Conservation (phyloP, 2,329 filamentous ascomycete genomes). For the Colletotrichum sp. region DNA sequence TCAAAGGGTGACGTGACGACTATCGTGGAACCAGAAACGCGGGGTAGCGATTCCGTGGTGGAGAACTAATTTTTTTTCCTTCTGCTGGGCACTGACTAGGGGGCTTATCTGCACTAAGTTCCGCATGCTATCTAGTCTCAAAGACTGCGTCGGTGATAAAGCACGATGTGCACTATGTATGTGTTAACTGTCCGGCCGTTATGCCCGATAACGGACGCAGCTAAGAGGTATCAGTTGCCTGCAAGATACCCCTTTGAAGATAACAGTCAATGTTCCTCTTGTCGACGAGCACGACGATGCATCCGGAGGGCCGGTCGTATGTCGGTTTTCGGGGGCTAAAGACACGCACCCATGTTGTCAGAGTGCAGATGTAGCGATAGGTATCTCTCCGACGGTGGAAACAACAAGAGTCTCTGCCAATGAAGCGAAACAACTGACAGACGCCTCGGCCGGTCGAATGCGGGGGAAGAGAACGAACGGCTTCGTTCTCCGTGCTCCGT, state of each 20-base stretch:
- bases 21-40: not conserved
- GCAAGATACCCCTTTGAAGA: not conserved
- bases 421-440: not conserved
- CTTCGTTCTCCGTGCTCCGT: not conserved
- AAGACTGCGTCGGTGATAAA: not conserved
- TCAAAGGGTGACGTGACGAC: not conserved
- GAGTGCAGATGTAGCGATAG: not conserved
- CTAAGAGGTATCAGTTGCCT: not conserved
- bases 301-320: not conserved
- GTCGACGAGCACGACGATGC: not conserved
- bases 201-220: not conserved
- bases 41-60: not conserved
- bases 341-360: not conserved
- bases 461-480: not conserved
- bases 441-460: not conserved
- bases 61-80: not conserved
- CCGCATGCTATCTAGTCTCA: not conserved
- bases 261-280: not conserved
- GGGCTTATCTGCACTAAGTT: not conserved
- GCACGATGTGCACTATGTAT: not conserved
- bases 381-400: not conserved
- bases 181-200: not conserved
- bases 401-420: not conserved
- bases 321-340: conserved; percentile 1
- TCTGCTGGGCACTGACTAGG: not conserved